phyloP scores from a whole-genome alignment of 306 rosid genomes.

The Senna siamea region DNA sequence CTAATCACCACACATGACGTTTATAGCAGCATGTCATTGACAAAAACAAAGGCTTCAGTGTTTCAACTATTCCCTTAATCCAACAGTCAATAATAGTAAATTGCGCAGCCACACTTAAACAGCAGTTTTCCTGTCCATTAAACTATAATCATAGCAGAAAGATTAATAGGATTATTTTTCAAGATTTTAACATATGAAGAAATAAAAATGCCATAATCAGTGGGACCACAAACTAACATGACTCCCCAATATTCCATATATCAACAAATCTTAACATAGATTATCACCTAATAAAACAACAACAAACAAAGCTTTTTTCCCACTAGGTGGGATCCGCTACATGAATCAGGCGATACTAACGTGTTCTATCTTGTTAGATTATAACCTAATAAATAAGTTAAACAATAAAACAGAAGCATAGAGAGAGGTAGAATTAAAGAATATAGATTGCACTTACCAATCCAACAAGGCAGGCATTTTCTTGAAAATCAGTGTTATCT shows the following conservation, averaged over 20 bases:
- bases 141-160: neutral
- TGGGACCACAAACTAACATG: constrained; percentile 4
- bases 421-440: constrained; percentile 21
- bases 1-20: no score
- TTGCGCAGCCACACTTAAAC: constrained; percentile 12
- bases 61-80: constrained; percentile 28
- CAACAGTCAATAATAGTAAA: constrained; percentile 1
- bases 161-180: constrained; percentile 19
- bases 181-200: constrained; percentile 18
- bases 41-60: no score
- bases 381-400: constrained; percentile 17
- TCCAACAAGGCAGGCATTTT: constrained; percentile 97
- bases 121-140: constrained; percentile 26
- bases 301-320: no score
- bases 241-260: constrained; percentile 9
- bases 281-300: constrained; percentile 21
- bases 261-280: constrained; percentile 18
- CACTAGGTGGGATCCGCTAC: no score
- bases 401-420: constrained; percentile 30
- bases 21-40: no score
- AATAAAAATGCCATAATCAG: neutral
- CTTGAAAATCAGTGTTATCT: constrained; percentile 90
- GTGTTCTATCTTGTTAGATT: no score
- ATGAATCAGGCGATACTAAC: no score
- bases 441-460: constrained; percentile 63